Conservation (phyloP, 441 rosid species). For the Flueggea neowawraea region DNA sequence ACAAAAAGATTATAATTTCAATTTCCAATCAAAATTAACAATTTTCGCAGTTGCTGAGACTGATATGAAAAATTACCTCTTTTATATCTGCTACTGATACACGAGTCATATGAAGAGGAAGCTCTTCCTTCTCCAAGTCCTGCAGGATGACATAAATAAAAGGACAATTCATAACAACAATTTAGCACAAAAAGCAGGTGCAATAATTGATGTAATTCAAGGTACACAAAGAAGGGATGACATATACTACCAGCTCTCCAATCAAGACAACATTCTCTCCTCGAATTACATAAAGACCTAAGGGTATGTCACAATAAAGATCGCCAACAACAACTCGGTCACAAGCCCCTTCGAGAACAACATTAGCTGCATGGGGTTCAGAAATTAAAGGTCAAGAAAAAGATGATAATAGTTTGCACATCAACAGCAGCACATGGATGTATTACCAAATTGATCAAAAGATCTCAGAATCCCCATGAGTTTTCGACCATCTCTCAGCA, state of each 20-base stretch:
- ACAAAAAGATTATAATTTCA: too few relatives aligned
- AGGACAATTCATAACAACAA: too few relatives aligned
- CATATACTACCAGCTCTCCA: conserved; percentile 79
- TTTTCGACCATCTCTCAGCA: conserved; percentile 93
- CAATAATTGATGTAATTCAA: not conserved
- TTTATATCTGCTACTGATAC: conserved; percentile 78
- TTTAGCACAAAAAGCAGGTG: not conserved
- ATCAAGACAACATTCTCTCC: conserved; percentile 98
- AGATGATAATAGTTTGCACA: too few relatives aligned
- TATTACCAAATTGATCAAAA: conserved; percentile 95
- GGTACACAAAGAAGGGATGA: conserved; percentile 4
- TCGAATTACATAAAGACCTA: conserved; percentile 93
- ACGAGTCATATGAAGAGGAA: conserved; percentile 84
- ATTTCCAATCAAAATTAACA: not conserved
- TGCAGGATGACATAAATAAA: conserved; percentile 12
- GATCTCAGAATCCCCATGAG: conserved; percentile 94
- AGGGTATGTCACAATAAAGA: conserved; percentile 87
- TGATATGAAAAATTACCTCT: conserved; percentile 38
- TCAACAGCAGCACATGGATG: not conserved
- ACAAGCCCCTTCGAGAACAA: conserved; percentile 92
- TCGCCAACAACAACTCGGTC: conserved; percentile 95
- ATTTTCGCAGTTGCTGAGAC: not conserved
- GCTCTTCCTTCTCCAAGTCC: conserved; percentile 91
- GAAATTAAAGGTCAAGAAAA: not conserved
- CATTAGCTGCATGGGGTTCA: conserved; percentile 65